Evolutionary conservation across 305 asterid genomes (phyloP).

Genomic region (Plantago lanceolata): DNA sequence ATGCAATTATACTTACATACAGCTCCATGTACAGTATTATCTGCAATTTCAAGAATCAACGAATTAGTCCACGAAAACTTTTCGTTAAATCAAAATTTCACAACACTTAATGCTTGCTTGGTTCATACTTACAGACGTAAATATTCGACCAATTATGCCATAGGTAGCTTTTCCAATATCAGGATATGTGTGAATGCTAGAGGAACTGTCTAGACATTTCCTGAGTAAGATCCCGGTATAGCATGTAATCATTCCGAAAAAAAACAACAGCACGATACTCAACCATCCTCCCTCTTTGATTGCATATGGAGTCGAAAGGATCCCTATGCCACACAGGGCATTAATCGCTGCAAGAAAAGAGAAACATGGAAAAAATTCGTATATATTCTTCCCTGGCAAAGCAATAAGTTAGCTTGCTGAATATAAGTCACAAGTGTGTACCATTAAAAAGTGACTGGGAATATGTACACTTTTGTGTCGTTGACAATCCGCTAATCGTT

Average conservation of each 20-base stretch:
- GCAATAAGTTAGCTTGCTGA: too few species aligned
- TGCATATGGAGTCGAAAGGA: constrained; percentile 83
- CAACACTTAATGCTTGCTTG: background rate
- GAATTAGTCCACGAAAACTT: constrained; percentile 20
- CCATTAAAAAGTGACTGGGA: constrained; percentile 67
- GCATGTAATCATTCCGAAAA: constrained; percentile 62
- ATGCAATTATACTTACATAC: constrained; percentile 54
- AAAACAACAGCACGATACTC: constrained; percentile 52
- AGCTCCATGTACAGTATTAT: constrained; percentile 63
- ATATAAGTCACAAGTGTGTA: too few species aligned
- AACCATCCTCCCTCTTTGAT: constrained; percentile 91
- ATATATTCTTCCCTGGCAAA: too few species aligned
- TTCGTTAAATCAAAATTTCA: background rate
- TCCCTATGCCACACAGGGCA: constrained; percentile 83
- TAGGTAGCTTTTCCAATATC: constrained; percentile 95
- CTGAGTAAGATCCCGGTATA: constrained; percentile 74
- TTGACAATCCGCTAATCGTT: constrained; percentile 35
- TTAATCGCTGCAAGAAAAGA: constrained; percentile 61
- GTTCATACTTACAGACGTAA: constrained; percentile 65
- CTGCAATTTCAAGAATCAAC: constrained; percentile 47
- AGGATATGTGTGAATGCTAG: constrained; percentile 74
- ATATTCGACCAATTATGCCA: constrained; percentile 63
- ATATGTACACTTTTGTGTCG: constrained; percentile 55
- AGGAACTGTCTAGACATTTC: constrained; percentile 74
- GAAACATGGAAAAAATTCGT: too few species aligned